These are phyloP conservation scores for Colletotrichum sp. DNA, from an alignment of 2,329 filamentous ascomycete species.

Conservation along the genomic window DNA sequence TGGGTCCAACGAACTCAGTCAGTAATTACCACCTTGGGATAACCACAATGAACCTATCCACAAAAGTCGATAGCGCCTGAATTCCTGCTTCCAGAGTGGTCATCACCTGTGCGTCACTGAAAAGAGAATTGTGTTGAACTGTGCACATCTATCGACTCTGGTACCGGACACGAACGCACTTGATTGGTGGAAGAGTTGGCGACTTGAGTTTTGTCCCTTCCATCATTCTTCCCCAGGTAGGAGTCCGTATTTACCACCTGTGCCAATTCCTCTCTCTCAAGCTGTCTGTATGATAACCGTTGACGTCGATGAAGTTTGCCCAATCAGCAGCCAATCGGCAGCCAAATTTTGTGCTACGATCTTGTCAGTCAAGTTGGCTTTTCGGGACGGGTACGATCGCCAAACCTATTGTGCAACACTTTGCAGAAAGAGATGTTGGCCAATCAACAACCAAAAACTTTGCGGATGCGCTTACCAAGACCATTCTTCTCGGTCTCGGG, in stretches of 20 bases:
- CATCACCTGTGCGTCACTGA: not conserved
- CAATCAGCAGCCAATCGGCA: not conserved
- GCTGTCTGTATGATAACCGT: not conserved
- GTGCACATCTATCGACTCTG: not conserved
- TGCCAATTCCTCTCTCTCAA: not conserved
- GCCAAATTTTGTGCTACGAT: not conserved
- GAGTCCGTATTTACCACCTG: not conserved
- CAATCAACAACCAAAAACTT: not conserved
- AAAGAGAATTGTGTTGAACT: not conserved
- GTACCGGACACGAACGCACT: not conserved
- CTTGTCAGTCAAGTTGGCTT: not conserved
- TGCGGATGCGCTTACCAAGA: not conserved
- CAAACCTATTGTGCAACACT: not conserved
- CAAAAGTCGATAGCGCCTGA: not conserved
- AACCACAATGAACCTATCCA: not conserved
- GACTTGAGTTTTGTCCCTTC: not conserved
- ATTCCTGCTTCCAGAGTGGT: not conserved
- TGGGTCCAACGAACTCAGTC: not conserved
- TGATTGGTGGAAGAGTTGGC: not conserved
- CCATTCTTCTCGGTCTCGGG: not conserved
- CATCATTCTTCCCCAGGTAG: not conserved
- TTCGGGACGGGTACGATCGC: not conserved
- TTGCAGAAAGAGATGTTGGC: not conserved
- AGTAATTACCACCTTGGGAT: not conserved
- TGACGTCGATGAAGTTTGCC: not conserved